These are phyloP conservation scores for Colletotrichum musae DNA, from an alignment of 2,329 filamentous ascomycete species.

Conservation along the genomic window DNA sequence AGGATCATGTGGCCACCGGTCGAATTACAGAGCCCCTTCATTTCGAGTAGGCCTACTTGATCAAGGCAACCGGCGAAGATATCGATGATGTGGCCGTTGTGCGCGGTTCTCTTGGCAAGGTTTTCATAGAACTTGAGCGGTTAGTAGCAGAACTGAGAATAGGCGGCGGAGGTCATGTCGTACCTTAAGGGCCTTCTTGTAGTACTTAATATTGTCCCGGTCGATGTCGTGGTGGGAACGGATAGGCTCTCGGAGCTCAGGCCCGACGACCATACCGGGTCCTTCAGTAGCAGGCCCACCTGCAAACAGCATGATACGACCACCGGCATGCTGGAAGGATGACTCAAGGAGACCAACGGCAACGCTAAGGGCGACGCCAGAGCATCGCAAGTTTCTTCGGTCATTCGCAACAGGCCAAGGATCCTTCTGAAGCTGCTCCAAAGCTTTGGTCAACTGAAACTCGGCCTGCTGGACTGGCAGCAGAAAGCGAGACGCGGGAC, in stretches of 20 bases:
- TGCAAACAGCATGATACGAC: constrained; percentile 96
- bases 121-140: constrained; percentile 86
- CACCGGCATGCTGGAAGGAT: constrained; percentile 95
- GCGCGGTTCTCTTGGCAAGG: constrained; percentile 91
- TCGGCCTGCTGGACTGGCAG: constrained; percentile 96
- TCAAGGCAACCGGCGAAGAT: constrained; percentile 98
- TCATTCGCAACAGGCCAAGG: constrained; percentile 98
- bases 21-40: constrained; percentile 97
- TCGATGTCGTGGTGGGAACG: constrained; percentile 99
- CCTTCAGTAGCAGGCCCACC: constrained; percentile 96
- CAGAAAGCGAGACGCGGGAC: constrained; percentile 89
- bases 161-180: constrained; percentile 40
- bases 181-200: constrained; percentile 98
- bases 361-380: constrained; percentile 95
- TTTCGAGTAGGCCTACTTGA: constrained; percentile 96
- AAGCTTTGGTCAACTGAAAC: constrained; percentile 95
- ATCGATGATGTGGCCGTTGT: constrained; percentile 97
- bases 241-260: constrained; percentile 95
- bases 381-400: constrained; percentile 90
- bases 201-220: constrained; percentile 98
- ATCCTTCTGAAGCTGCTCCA: constrained; percentile 96
- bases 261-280: constrained; percentile 95
- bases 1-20: constrained; percentile 98
- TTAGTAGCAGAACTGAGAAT: constrained; percentile 46
- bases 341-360: constrained; percentile 93